Conservation (phyloP, 2,329 filamentous ascomycete species). For the Tolypocladium pustulatum region DNA sequence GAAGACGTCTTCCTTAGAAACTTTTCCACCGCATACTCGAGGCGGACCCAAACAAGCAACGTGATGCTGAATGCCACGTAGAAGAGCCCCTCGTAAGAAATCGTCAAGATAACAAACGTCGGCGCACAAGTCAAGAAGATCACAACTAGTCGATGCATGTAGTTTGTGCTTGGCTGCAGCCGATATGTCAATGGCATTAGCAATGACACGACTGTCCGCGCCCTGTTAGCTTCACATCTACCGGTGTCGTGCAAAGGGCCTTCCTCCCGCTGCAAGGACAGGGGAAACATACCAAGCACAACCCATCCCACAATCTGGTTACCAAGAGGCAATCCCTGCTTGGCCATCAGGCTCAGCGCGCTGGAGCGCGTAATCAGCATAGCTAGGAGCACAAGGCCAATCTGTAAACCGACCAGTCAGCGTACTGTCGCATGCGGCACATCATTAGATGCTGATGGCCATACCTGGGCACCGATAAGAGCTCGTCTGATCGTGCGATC, state of each 20-base stretch:
- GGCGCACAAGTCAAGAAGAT: conserved; percentile 91
- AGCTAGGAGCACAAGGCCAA: conserved; percentile 69
- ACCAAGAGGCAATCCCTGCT: conserved; percentile 71
- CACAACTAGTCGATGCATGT: conserved; percentile 78
- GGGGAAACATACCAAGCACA: conserved; percentile 52
- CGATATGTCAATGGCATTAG: conserved; percentile 73
- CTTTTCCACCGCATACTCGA: conserved; percentile 62
- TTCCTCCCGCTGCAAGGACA: background rate
- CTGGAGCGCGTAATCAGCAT: conserved; percentile 84
- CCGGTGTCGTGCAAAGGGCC: too few relatives aligned
- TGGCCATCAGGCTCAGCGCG: conserved; percentile 74
- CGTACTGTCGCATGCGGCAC: background rate
- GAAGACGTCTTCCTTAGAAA: conserved; percentile 8
- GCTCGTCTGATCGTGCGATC: conserved; percentile 39
- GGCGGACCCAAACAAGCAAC: conserved; percentile 79
- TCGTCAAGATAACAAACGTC: conserved; percentile 89
- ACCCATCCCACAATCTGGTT: conserved; percentile 83
- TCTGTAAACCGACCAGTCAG: conserved; percentile 23
- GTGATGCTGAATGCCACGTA: conserved; percentile 82
- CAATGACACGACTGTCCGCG: conserved; percentile 55
- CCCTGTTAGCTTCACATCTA: background rate
- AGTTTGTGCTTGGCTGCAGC: conserved; percentile 71
- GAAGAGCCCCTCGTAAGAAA: conserved; percentile 94
- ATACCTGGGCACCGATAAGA: conserved; percentile 57
- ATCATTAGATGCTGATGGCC: conserved; percentile 4